A percentile compares a stretch with the other conserved stretches of the same genome.
phyloP scores from a whole-genome alignment of 1,139 yeast species.

The Pichia norvegensis region DNA sequence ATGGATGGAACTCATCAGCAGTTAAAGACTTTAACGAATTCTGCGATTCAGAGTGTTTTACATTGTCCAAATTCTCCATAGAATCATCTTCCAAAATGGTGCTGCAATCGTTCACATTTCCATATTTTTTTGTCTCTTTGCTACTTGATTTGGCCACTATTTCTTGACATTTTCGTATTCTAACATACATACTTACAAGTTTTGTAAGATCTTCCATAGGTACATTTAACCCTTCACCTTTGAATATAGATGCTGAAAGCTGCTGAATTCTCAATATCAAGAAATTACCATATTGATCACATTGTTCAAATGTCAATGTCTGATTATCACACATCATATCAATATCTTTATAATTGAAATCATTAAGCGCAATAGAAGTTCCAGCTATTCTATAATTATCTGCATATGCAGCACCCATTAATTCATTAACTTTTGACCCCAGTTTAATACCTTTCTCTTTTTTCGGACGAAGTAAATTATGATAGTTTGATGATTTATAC shows the following conservation, averaged over 20 bases:
- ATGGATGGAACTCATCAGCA: neutral
- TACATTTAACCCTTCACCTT: constrained; percentile 39
- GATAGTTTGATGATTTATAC: constrained; percentile 33
- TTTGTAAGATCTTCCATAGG: constrained; percentile 53
- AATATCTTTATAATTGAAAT: constrained; percentile 17
- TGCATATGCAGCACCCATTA: neutral
- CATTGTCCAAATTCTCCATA: neutral
- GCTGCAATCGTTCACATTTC: neutral
- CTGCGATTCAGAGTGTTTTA: constrained; percentile 6
- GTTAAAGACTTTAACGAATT: constrained; percentile 1
- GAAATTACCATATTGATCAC: constrained; percentile 39
- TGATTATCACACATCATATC: constrained; percentile 22
- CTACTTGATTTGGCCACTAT: neutral
- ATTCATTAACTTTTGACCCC: constrained; percentile 20
- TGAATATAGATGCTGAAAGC: constrained; percentile 40
- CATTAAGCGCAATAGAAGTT: constrained; percentile 8
- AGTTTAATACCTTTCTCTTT: constrained; percentile 28
- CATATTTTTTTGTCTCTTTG: neutral
- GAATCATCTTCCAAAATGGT: neutral
- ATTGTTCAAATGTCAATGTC: constrained; percentile 31
- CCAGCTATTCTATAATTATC: constrained; percentile 9
- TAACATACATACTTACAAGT: constrained; percentile 39
- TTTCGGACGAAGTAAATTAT: constrained; percentile 21
- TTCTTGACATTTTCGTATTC: constrained; percentile 22
- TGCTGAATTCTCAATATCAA: constrained; percentile 42